Conservation (phyloP, 2,329 filamentous ascomycete species). For the Curvularia lunata region DNA sequence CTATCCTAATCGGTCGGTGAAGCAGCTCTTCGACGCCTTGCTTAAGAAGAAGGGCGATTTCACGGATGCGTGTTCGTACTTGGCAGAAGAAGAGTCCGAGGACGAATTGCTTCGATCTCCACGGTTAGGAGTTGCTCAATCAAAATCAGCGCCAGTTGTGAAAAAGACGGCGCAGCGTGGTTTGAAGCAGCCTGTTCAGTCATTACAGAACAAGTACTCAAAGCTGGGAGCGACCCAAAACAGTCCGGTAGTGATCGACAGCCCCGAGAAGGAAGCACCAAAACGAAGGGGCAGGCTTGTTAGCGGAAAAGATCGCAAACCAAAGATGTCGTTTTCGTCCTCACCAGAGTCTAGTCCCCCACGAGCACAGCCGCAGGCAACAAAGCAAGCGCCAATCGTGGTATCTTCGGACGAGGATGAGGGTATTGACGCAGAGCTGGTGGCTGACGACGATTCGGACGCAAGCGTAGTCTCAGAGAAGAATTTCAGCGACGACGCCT, state of each 20-base stretch:
- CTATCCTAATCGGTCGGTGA: conserved; percentile 55
- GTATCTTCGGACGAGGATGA: conserved; percentile 43
- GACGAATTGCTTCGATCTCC: conserved; percentile 46
- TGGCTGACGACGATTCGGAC: conserved; percentile 53
- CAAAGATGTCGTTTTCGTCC: conserved; percentile 44
- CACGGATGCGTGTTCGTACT: conserved; percentile 56
- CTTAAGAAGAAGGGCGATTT: conserved; percentile 58
- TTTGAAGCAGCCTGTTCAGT: conserved; percentile 60
- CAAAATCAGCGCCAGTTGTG: conserved; percentile 25
- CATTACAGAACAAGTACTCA: conserved; percentile 64
- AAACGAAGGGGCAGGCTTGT: conserved; percentile 54
- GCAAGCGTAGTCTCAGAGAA: conserved; percentile 44
- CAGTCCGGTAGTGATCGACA: conserved; percentile 22
- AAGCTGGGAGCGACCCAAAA: conserved; percentile 29
- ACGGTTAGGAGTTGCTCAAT: conserved; percentile 30
- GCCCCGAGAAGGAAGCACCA: conserved; percentile 27
- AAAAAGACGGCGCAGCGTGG: conserved; percentile 62
- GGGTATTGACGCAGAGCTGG: conserved; percentile 45
- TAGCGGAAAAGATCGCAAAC: conserved; percentile 51
- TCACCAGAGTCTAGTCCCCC: conserved; percentile 26
- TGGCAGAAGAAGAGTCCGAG: conserved; percentile 33
- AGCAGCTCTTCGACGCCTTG: conserved; percentile 59
- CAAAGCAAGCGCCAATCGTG: conserved; percentile 21
- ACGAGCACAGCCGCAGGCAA: conserved; percentile 26
- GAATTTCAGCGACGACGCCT: conserved; percentile 56